A percentile compares a stretch with the other conserved stretches of the same genome.
phyloP scores from a whole-genome alignment of 768 basidiomycete species.

The Auricularia sp. region DNA sequence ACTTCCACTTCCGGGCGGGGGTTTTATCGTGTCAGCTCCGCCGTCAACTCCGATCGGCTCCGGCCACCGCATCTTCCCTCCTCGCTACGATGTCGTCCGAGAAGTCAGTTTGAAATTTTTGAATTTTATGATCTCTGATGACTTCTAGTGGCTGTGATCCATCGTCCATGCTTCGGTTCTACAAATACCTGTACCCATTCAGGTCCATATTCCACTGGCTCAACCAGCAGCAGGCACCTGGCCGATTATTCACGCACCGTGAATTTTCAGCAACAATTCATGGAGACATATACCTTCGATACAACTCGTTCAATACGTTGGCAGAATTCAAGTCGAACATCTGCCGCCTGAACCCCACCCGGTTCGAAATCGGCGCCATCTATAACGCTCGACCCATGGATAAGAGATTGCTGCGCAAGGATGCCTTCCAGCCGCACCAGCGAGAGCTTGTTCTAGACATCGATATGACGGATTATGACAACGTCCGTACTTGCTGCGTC shows the following conservation, averaged over 20 bases:
- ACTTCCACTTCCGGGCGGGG: too few species aligned
- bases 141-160: too few species aligned
- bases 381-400: constrained; percentile 88
- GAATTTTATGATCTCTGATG: too few species aligned
- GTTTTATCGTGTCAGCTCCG: too few species aligned
- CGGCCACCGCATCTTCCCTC: too few species aligned
- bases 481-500: constrained; percentile 88
- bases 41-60: too few species aligned
- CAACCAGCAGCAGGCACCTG: constrained; percentile 77
- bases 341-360: constrained; percentile 71
- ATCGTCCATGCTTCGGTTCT: constrained; percentile 55
- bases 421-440: constrained; percentile 57
- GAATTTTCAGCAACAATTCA: constrained; percentile 92
- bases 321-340: constrained; percentile 92
- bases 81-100: too few species aligned
- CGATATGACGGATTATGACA: constrained; percentile 99
- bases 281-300: constrained; percentile 87
- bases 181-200: constrained; percentile 88
- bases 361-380: constrained; percentile 95
- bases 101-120: too few species aligned
- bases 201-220: constrained; percentile 91
- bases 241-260: constrained; percentile 79
- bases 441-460: constrained; percentile 99
- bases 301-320: constrained; percentile 75
- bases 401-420: constrained; percentile 68